Evolutionary conservation across 371 early-diverging fungal species (phyloP).

Genomic region (Zychaea mexicana): DNA sequence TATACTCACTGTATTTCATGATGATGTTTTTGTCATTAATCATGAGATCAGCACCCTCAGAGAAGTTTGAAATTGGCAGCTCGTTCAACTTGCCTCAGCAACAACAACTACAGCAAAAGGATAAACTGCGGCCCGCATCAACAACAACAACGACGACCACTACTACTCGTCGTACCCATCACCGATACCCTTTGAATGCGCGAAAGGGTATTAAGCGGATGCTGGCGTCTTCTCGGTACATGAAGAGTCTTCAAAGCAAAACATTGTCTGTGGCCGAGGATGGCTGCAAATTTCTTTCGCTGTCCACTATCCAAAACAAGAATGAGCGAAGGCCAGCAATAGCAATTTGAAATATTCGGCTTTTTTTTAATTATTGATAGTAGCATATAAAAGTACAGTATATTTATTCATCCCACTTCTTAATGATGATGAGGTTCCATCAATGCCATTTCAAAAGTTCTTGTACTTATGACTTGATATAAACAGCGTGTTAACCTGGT

Average conservation of each 20-base stretch:
- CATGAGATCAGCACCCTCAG: conserved; percentile 16
- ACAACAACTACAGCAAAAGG: not conserved
- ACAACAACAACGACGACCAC: not conserved
- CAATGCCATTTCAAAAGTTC: too few species aligned
- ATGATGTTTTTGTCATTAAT: not conserved
- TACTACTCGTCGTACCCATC: not conserved
- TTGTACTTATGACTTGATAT: too few species aligned
- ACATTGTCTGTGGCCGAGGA: conserved; percentile 9
- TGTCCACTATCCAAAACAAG: not conserved
- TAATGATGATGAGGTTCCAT: too few species aligned
- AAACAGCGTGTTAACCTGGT: too few species aligned
- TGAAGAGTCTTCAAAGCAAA: conserved; percentile 21
- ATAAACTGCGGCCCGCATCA: not conserved
- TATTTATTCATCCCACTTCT: too few species aligned
- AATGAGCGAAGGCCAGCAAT: not conserved
- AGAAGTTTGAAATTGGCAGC: conserved; percentile 20
- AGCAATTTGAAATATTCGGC: not conserved
- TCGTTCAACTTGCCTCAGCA: not conserved
- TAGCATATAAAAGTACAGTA: too few species aligned
- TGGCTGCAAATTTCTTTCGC: not conserved
- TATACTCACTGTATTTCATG: not conserved
- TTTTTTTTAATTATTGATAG: not conserved
- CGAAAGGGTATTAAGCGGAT: conserved; percentile 16
- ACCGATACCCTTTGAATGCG: conserved; percentile 3
- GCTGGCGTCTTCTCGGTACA: conserved; percentile 29